Conservation (phyloP, 2,329 filamentous ascomycete genomes). For the Westerdykella ornata region DNA sequence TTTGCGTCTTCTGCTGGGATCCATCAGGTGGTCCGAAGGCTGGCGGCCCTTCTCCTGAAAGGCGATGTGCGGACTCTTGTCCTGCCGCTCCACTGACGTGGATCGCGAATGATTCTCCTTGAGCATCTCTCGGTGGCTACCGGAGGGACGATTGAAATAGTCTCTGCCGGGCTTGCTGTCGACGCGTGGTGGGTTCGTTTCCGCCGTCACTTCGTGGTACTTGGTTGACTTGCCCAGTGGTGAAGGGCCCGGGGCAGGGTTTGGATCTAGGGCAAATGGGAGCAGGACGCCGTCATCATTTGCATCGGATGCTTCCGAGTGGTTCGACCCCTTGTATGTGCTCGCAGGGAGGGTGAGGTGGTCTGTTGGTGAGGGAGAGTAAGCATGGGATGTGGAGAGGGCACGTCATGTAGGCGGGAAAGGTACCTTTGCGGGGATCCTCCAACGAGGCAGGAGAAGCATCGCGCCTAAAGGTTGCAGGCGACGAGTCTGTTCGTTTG, state of each 20-base stretch:
- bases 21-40: slow-evolving; percentile 55
- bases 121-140: slow-evolving; percentile 37
- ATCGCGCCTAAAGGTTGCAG: slow-evolving; percentile 34
- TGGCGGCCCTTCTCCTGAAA: slow-evolving; percentile 78
- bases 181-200: background rate
- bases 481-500: slow-evolving; percentile 31
- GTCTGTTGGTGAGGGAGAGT: slow-evolving; percentile 36
- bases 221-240: slow-evolving; percentile 31
- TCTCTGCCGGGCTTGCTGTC: slow-evolving; percentile 34
- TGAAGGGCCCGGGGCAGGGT: slow-evolving; percentile 38
- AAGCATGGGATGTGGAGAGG: slow-evolving; percentile 3
- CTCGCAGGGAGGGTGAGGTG: slow-evolving; percentile 65
- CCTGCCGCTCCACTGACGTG: slow-evolving; percentile 40
- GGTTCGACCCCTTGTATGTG: slow-evolving; percentile 71
- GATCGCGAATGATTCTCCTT: slow-evolving; percentile 42
- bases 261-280: slow-evolving; percentile 48
- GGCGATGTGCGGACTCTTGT: slow-evolving; percentile 76
- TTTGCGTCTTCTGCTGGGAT: slow-evolving; percentile 45
- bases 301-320: slow-evolving; percentile 52
- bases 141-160: slow-evolving; percentile 39
- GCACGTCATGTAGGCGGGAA: background rate
- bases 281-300: slow-evolving; percentile 52
- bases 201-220: slow-evolving; percentile 18
- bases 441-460: slow-evolving; percentile 32
- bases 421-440: slow-evolving; percentile 19